These are phyloP conservation scores for Stenocarpella maydis DNA, from an alignment of 2,329 filamentous ascomycete species.

Conservation along the genomic window DNA sequence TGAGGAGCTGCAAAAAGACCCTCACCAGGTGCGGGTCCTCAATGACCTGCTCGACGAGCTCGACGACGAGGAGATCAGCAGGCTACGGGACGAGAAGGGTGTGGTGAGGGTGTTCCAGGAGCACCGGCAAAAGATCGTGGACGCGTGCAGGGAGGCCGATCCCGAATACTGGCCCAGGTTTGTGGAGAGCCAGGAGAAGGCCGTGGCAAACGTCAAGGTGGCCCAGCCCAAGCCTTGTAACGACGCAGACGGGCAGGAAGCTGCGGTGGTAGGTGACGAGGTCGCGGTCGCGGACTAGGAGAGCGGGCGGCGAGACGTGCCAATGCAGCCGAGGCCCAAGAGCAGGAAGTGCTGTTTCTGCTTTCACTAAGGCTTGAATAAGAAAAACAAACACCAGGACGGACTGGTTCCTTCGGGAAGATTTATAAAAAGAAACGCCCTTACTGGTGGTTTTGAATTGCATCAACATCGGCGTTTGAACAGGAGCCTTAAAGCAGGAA, in stretches of 20 bases:
- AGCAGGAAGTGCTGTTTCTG: background rate
- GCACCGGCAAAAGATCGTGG: slow-evolving; percentile 59
- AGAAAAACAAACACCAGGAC: background rate
- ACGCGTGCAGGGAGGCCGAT: slow-evolving; percentile 65
- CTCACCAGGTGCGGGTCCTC: slow-evolving; percentile 61
- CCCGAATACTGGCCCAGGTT: slow-evolving; percentile 72
- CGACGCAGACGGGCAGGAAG: background rate
- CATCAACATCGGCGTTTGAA: slow-evolving; percentile 24
- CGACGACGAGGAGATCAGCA: slow-evolving; percentile 64
- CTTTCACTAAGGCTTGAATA: slow-evolving; percentile 7
- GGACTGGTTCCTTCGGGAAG: background rate
- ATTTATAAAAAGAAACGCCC: background rate
- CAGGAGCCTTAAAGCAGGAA: background rate
- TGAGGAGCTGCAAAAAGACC: slow-evolving; percentile 60
- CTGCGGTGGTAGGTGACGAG: slow-evolving; percentile 16
- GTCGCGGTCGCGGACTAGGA: slow-evolving; percentile 15
- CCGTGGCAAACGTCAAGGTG: slow-evolving; percentile 59
- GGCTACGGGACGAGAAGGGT: slow-evolving; percentile 64
- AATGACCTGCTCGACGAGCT: slow-evolving; percentile 70
- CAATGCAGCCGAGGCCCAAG: too few relatives aligned
- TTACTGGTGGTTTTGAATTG: slow-evolving; percentile 1
- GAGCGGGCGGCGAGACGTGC: background rate
- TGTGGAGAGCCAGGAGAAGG: slow-evolving; percentile 68
- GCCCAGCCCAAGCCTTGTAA: slow-evolving; percentile 33
- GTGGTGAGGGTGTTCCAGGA: slow-evolving; percentile 69